A percentile compares a stretch with the other conserved stretches of the same genome.
Evolutionary conservation across 495 filamentous ascomycete genomes (phyloP).

Genomic region (Hyphodiscus hymeniophilus): DNA sequence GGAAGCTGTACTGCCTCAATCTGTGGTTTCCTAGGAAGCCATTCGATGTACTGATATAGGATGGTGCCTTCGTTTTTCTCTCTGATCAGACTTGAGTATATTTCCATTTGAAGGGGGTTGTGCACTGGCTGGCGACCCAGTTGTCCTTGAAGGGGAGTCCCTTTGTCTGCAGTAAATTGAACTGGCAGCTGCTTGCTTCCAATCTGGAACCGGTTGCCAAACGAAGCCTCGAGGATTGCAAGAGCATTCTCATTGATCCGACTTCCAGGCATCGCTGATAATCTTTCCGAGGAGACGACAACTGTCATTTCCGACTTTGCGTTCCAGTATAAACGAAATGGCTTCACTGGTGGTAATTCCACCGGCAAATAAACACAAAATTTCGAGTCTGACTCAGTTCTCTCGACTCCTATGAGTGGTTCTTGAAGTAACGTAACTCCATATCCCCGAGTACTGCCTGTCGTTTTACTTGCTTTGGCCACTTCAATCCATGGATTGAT

Average conservation of each 20-base stretch:
- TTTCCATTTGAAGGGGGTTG: background rate
- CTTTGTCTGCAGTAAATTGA: slow-evolving; percentile 22
- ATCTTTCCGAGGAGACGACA: slow-evolving; percentile 24
- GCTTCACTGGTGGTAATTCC: slow-evolving; percentile 29
- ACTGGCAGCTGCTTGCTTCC: slow-evolving; percentile 34
- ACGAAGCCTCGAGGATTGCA: slow-evolving; percentile 42
- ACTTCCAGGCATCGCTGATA: background rate
- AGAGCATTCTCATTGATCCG: slow-evolving; percentile 33
- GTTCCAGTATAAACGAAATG: slow-evolving; percentile 45
- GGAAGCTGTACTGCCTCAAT: slow-evolving; percentile 19
- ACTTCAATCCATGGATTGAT: slow-evolving; percentile 60
- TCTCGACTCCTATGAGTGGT: too few species aligned
- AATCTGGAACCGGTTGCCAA: slow-evolving; percentile 29
- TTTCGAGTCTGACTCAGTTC: slow-evolving; percentile 14
- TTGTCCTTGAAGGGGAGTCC: slow-evolving; percentile 16
- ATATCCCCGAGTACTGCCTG: background rate
- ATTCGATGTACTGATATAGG: slow-evolving; percentile 27
- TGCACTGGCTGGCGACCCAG: slow-evolving; percentile 7
- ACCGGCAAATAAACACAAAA: slow-evolving; percentile 41
- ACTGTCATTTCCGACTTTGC: slow-evolving; percentile 31
- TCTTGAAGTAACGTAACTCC: slow-evolving; percentile 5
- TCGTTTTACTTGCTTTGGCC: slow-evolving; percentile 42
- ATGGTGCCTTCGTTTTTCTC: slow-evolving; percentile 11
- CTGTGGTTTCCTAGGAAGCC: slow-evolving; percentile 31
- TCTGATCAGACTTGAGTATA: slow-evolving; percentile 26